Conservation (phyloP, 2,329 filamentous ascomycete species). For the Ceratocystis variospora region DNA sequence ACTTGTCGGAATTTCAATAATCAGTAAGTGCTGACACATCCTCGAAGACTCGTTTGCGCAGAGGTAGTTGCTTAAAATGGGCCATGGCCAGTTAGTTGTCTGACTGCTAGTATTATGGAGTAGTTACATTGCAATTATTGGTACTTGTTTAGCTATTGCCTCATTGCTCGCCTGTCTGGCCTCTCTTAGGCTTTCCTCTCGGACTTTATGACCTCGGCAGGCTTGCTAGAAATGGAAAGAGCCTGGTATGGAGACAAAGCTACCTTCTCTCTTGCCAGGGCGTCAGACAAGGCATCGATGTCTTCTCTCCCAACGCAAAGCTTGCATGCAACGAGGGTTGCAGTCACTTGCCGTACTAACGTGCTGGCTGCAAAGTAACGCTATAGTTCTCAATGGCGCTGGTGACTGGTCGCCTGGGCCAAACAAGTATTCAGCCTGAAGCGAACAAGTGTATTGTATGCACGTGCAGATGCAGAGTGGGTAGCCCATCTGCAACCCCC, state of each 20-base stretch:
- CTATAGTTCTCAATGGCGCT: not conserved
- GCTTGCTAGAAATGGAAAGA: not conserved
- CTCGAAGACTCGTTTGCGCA: too few relatives aligned
- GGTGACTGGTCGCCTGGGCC: not conserved
- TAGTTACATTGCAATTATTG: too few relatives aligned
- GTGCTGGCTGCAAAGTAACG: not conserved
- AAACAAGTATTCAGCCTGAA: not conserved
- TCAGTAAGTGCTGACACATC: too few relatives aligned
- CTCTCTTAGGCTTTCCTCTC: too few relatives aligned
- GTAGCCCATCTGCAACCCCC: not conserved
- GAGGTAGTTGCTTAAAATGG: too few relatives aligned
- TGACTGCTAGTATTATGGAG: too few relatives aligned
- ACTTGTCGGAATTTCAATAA: too few relatives aligned
- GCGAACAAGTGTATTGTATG: not conserved
- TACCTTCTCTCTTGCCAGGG: not conserved
- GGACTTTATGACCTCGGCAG: too few relatives aligned
- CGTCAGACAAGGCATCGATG: not conserved
- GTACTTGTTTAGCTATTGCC: too few relatives aligned
- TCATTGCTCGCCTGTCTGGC: too few relatives aligned
- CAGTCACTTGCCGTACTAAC: not conserved
- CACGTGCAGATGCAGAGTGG: conserved; percentile 1
- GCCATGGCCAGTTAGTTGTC: too few relatives aligned
- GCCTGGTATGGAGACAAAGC: not conserved
- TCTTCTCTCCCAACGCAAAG: not conserved
- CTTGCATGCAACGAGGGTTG: not conserved